Base-by-base conservation (phyloP, 2,329 filamentous ascomycete species). In the Fusarium lyarnte region DNA sequence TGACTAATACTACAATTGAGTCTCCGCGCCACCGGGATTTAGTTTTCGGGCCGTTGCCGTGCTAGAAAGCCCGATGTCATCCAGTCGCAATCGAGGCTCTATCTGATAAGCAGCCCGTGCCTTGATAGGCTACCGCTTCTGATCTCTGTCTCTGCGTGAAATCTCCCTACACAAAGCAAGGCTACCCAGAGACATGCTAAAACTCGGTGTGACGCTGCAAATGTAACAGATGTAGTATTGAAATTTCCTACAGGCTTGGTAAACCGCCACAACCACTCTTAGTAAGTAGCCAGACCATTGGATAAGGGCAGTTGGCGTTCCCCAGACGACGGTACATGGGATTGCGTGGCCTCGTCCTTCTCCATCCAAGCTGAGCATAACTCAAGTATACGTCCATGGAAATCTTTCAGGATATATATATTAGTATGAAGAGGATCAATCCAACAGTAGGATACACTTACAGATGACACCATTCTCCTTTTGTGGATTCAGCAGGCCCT, bases 241-340 rank as follows among this genome's bases (percentile, higher is more conserved):
- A 6, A 25, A 1, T 13, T 7, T 19, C 6, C 23, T 25, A 9
- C 11, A 11, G 1, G 8, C 11, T 12, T 9, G 5, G 3, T 4
- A 31, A 4, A 6, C 10, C 10, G 5, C 3, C 2, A 23, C 3
- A 5, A 1, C 4, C 1, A 5, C 17, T 25, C 2, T 33, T 5
- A 25, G 7, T 19, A 14, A 0, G n/a, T 19, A 4, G 2, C 7
- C 17, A 11, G n/a, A 35, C 14, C 8, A 4, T 19, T 14, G 1
- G 2, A 10, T 0, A 25, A 14, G 29, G 17, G 8, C 1, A 8
- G 8, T 11, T 35, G 16, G 6, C 2, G 4, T 35, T 51, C n/a
- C 8, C 8, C 1, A 0, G 0, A 21, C 13, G 46, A 1, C 27
- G 2, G 17, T 0, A 3, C 14, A 17, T 5, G 4, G 7, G 21